Conservation (phyloP, 768 basidiomycete species). For the Lactarius sp. region DNA sequence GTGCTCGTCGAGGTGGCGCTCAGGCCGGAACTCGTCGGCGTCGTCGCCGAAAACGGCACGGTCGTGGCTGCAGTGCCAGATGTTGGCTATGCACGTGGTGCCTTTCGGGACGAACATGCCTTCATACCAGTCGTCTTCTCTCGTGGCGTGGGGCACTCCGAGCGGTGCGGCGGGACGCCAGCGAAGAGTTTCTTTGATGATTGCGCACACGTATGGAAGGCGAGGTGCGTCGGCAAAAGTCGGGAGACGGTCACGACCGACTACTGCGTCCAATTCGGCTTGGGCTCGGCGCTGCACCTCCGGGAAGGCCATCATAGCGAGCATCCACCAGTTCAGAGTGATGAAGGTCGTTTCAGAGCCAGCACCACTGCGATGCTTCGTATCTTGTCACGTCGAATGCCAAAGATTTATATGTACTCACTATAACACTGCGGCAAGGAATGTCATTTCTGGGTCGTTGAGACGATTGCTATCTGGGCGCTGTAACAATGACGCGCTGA, state of each 20-base stretch:
- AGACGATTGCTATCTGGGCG: background rate
- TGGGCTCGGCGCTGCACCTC: constrained; percentile 17
- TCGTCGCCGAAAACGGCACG: constrained; percentile 21
- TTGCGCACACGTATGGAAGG: constrained; percentile 25
- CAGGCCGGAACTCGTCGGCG: constrained; percentile 24
- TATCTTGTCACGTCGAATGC: background rate
- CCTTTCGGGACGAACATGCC: constrained; percentile 34
- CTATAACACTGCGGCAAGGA: background rate
- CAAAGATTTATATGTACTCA: background rate
- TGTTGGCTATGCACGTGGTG: constrained; percentile 33
- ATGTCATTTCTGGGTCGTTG: background rate
- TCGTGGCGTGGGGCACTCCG: background rate
- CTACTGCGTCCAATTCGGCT: constrained; percentile 19
- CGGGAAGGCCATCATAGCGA: constrained; percentile 22
- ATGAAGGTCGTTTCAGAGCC: constrained; percentile 8
- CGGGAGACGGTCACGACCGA: constrained; percentile 19
- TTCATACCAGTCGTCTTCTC: constrained; percentile 32
- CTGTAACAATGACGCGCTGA: constrained; percentile 5
- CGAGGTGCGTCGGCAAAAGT: constrained; percentile 18
- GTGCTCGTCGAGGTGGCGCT: constrained; percentile 21
- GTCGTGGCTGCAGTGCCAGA: constrained; percentile 12
- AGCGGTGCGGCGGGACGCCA: constrained; percentile 4
- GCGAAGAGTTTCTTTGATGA: constrained; percentile 21
- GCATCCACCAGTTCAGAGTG: constrained; percentile 10
- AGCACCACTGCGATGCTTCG: background rate